These are phyloP conservation scores for Dictyostelium capitatum DNA, from an alignment of 78 protist genomes.

Conservation along the genomic window DNA sequence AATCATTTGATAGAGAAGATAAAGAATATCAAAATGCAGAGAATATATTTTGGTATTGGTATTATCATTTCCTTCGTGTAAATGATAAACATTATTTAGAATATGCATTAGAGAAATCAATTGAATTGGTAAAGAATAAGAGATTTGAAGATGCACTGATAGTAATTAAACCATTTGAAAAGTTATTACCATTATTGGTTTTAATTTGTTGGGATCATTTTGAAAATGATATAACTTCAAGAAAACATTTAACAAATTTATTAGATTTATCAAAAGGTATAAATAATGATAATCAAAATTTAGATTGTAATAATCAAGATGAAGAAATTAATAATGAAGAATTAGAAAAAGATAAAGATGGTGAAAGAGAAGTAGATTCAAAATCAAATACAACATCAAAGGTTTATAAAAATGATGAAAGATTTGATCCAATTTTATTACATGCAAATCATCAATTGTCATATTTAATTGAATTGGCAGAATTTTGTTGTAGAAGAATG, in stretches of 20 bases:
- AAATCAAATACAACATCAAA: neutral
- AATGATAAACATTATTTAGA: slow-evolving; percentile 57
- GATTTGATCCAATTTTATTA: slow-evolving; percentile 27
- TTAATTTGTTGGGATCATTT: slow-evolving; percentile 76
- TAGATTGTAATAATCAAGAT: neutral
- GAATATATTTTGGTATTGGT: slow-evolving; percentile 75
- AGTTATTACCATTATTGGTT: slow-evolving; percentile 46
- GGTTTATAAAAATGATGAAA: neutral
- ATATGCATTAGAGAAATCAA: slow-evolving; percentile 38
- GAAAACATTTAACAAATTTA: slow-evolving; percentile 14
- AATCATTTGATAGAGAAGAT: slow-evolving; percentile 8
- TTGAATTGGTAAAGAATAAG: slow-evolving; percentile 29
- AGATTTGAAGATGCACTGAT: slow-evolving; percentile 42
- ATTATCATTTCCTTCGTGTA: slow-evolving; percentile 70
- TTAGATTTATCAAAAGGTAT: slow-evolving; percentile 2
- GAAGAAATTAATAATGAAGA: neutral
- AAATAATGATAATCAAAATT: neutral
- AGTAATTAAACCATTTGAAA: slow-evolving; percentile 52
- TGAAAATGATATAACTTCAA: slow-evolving; percentile 39
- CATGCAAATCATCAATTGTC: slow-evolving; percentile 59
- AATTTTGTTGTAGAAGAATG: slow-evolving; percentile 68
- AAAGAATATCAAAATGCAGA: slow-evolving; percentile 14
- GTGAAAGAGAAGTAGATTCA: neutral
- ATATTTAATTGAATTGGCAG: slow-evolving; percentile 63
- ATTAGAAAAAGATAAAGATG: neutral